Conservation (phyloP, 148 eudicot species). For the Amaranthus hypochondriacus region DNA sequence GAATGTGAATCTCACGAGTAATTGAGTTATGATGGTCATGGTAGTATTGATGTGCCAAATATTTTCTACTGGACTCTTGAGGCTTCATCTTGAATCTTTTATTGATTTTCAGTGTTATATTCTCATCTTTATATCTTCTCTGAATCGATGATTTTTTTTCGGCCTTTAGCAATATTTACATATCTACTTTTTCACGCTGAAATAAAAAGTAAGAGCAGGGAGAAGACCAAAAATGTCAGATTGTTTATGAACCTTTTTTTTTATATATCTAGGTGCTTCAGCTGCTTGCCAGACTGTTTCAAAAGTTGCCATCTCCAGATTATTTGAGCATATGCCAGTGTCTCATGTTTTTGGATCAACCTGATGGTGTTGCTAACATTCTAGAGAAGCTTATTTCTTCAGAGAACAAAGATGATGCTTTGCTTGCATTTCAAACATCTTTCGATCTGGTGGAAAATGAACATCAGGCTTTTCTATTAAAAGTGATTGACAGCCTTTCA, state of each 20-base stretch:
- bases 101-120: no score
- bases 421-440: conserved; percentile 84
- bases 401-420: conserved; percentile 70
- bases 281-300: conserved; percentile 74
- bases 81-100: no score
- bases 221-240: not conserved
- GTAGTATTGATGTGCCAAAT: no score
- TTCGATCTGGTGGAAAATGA: conserved; percentile 98
- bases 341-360: conserved; percentile 86
- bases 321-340: conserved; percentile 90
- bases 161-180: no score
- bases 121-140: no score
- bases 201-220: not conserved
- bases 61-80: no score
- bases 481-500: conserved; percentile 65
- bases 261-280: conserved; percentile 52
- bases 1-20: no score
- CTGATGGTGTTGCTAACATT: conserved; percentile 72
- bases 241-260: not conserved
- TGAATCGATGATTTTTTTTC: no score
- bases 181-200: not conserved
- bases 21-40: no score
- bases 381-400: conserved; percentile 73
- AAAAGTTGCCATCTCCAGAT: conserved; percentile 84
- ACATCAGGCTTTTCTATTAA: conserved; percentile 89